Percentiles rank a stretch among this genome's conserved stretches.
These are phyloP conservation scores for Citrus maxima DNA, from an alignment of 345 rosid genomes.

Conservation along the genomic window DNA sequence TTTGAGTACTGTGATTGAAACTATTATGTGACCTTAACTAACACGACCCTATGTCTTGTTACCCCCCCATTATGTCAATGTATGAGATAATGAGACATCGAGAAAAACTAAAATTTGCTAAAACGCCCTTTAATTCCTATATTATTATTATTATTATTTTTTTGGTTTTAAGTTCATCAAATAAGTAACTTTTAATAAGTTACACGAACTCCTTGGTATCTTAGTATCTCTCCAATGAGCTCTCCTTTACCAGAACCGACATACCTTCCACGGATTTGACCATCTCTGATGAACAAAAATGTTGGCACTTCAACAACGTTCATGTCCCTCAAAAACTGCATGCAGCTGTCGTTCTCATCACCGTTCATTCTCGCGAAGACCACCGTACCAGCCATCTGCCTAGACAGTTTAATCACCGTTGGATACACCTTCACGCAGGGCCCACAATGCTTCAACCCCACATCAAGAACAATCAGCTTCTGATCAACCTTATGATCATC, in stretches of 20 bases:
- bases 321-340: conserved; percentile 84
- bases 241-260: conserved; percentile 97
- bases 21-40: too few relatives aligned
- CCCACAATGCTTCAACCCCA: conserved; percentile 85
- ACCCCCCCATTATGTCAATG: too few relatives aligned
- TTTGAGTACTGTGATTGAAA: too few relatives aligned
- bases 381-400: conserved; percentile 66
- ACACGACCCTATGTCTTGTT: too few relatives aligned
- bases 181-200: conserved; percentile 28
- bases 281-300: conserved; percentile 79
- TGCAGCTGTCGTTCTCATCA: conserved; percentile 92
- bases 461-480: conserved; percentile 81
- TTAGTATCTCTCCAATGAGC: conserved; percentile 85
- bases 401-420: conserved; percentile 71
- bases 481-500: conserved; percentile 59
- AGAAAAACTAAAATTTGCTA: not conserved
- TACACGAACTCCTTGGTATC: conserved; percentile 89
- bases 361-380: conserved; percentile 94
- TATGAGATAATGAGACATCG: too few relatives aligned
- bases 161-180: not conserved
- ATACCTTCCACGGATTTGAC: conserved; percentile 69
- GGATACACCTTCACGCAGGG: conserved; percentile 98
- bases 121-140: not conserved
- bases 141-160: not conserved
- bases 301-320: conserved; percentile 83